Base-by-base conservation (phyloP, 2,329 filamentous ascomycete genomes). In the Colletotrichum sp. region DNA sequence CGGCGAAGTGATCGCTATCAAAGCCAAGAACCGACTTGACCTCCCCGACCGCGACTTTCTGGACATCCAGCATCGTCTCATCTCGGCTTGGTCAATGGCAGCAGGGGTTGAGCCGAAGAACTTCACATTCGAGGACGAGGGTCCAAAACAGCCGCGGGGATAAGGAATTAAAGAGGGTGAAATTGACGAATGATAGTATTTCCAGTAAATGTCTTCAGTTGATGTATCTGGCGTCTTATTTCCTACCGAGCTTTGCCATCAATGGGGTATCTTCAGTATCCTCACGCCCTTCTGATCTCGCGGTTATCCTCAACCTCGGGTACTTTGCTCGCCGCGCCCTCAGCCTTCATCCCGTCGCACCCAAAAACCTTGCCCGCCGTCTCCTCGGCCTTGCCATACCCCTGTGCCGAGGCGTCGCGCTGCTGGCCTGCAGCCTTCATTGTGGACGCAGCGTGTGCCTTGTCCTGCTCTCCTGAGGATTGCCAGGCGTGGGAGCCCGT, bases 321-420 rank as follows among this genome's bases (percentile, higher is more conserved):
- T 76, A 82, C 84, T 70, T 82, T 84, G 79, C 90, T 92, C 21
- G 85, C 87, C 16, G 84, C 86, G 0, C 92, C 92, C 82, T 94
- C 92, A 70, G 88, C 87, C 82, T 90, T 85, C 93, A 95, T 94
- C 0, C 93, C 93, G 82, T 93, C 91, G 78, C 93, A 95, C 0
- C 93, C 93, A 0, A 91, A 89, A 1, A 89, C 83, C 80, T 90
- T 90, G 7, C 93, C 93, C 0, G 91, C 90, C 63, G 92, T 80
- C 85, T 94, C 90, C 81, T 95, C 93, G 4, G 87, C 87, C 79
- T 89, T 91, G 43, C 93, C 93, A 70, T 89, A 91, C 0, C 92
- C 92, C 58, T 89, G 85, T 7, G 82, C 80, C 4, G 83, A 79
- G 2, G 89, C 81, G 78, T 94, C 90, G 26, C 92, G 87, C 69